Evolutionary conservation across 2,329 filamentous ascomycete genomes (phyloP).

Genomic region (Arthrobotrys megalospora): DNA sequence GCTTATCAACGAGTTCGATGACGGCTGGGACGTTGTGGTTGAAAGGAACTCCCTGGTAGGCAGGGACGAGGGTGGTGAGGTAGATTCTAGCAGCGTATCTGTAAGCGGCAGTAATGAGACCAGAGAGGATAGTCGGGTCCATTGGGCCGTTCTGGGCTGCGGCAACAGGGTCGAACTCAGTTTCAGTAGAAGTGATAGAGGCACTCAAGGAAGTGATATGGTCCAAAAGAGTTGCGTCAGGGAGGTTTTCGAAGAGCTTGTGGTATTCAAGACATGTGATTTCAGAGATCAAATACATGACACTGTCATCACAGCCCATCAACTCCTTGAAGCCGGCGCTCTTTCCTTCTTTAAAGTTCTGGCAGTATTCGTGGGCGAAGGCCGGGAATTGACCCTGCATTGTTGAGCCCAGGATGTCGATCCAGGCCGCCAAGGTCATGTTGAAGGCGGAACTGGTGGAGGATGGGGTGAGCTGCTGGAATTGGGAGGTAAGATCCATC

Average conservation of each 20-base stretch:
- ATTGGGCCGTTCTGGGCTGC: conserved; percentile 78
- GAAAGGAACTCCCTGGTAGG: conserved; percentile 71
- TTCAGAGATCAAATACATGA: conserved; percentile 98
- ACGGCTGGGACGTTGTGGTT: conserved; percentile 81
- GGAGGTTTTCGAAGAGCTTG: conserved; percentile 82
- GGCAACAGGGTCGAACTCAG: conserved; percentile 70
- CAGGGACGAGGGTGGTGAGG: conserved; percentile 93
- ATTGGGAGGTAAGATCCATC: conserved; percentile 81
- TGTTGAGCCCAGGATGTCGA: conserved; percentile 94
- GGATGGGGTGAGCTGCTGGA: conserved; percentile 71
- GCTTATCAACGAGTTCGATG: conserved; percentile 81
- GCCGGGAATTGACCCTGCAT: conserved; percentile 88
- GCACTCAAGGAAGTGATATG: conserved; percentile 90
- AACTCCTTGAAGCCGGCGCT: conserved; percentile 86
- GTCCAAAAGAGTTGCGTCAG: conserved; percentile 86
- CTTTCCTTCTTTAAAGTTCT: conserved; percentile 81
- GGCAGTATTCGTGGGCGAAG: conserved; percentile 95
- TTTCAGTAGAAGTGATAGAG: conserved; percentile 87
- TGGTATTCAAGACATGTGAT: conserved; percentile 95
- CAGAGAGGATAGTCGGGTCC: conserved; percentile 84
- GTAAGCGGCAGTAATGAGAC: conserved; percentile 92
- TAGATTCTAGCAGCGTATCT: conserved; percentile 94
- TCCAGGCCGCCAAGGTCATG: conserved; percentile 95
- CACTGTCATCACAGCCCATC: conserved; percentile 96
- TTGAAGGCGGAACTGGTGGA: conserved; percentile 79